Base-by-base conservation (phyloP, 2,329 filamentous ascomycete species). In the Fusarium verrucosum region DNA sequence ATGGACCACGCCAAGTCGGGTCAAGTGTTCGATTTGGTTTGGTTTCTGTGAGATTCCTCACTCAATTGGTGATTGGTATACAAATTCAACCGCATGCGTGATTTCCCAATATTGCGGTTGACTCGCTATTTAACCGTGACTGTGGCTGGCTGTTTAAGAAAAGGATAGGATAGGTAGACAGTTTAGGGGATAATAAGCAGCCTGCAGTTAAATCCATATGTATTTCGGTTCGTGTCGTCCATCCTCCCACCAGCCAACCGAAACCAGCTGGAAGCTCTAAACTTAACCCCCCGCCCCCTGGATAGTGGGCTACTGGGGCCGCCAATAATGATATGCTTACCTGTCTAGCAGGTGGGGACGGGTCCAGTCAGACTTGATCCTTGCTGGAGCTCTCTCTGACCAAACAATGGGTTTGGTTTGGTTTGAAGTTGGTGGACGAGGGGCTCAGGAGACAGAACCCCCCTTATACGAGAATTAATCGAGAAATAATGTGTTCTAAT, bases 381-480 rank as follows among this genome's bases (percentile, higher is more conserved):
- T 49, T 64, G 63, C 38, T 65, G 63, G 64, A 56, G 63, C 59
- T 67, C 63, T 60, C 45, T 67, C 63, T 60, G 42, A 45, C 53
- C 53, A 67, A 58, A 52, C 42, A 50, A 50, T 49, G 28, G 26
- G 40, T n/a, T n/a, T n/a, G n/a, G 46, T 43, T 44, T 43, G 19
- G 37, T 49, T 47, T 60, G 40, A 50, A 33, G 26, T 32, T 33
- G 17, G 20, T 40, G 22, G 16, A 35, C 20, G 35, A 28, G 30
- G 42, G 62, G 62, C 50, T 43, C 49, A 64, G 63, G 22, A 40
- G 30, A 22, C 11, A 32, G 36, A 33, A 16, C 42, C 28, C 28
- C 42, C 32, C 30, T 23, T 20, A 55, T 38, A 45, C 33, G 40
- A 32, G 19, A 58, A 51, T 16, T 16, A 32, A 4, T 30, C 14